Evolutionary conservation across 2,329 filamentous ascomycete genomes (phyloP).

Genomic region (Neonectria hederae): DNA sequence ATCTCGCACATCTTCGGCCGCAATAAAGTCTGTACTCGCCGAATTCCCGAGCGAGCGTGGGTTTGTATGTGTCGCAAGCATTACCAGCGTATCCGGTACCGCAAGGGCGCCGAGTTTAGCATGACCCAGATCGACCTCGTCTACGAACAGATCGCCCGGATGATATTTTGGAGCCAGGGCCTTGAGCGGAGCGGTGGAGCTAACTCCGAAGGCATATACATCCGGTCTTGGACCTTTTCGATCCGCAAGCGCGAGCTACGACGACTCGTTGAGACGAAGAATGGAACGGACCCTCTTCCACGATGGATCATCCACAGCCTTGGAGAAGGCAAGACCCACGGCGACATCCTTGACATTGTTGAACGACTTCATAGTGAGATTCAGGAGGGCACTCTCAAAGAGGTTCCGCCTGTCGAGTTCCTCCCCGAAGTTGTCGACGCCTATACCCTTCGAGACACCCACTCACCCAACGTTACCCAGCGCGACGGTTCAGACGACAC

Average conservation of each 20-base stretch:
- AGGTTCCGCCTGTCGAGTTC: conserved; percentile 68
- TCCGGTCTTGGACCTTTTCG: conserved; percentile 66
- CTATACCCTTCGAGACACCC: conserved; percentile 32
- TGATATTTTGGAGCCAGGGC: conserved; percentile 69
- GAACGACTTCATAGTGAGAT: conserved; percentile 57
- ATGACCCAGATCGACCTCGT: conserved; percentile 72
- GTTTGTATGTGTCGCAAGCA: conserved; percentile 83
- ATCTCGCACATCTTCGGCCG: conserved; percentile 85
- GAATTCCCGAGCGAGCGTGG: conserved; percentile 76
- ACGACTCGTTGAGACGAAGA: conserved; percentile 56
- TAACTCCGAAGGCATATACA: conserved; percentile 44
- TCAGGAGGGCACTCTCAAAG: conserved; percentile 50
- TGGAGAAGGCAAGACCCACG: conserved; percentile 58
- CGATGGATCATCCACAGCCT: conserved; percentile 60
- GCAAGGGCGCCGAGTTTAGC: conserved; percentile 69
- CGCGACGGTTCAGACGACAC: conserved; percentile 25
- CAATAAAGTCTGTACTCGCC: conserved; percentile 80
- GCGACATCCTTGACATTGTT: conserved; percentile 59
- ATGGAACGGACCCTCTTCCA: conserved; percentile 36
- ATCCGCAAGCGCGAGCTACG: conserved; percentile 72
- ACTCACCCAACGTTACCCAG: conserved; percentile 24
- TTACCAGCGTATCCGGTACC: conserved; percentile 79
- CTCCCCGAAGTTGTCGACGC: conserved; percentile 62
- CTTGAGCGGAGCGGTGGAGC: conserved; percentile 50
- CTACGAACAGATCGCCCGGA: conserved; percentile 67